Evolutionary conservation across 78 protist species (phyloP).

Genomic region (Dictyostelium discoideum): dicty_2.7 NC_007091.3:1277001-1277500

Average conservation of each 20-base stretch:
- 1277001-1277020: not conserved
- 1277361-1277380: not conserved
- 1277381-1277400: not conserved
- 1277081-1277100: not conserved
- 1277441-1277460: not conserved
- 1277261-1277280: not conserved
- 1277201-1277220: no score
- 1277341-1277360: not conserved
- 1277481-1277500: not conserved
- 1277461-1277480: not conserved
- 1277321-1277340: not conserved
- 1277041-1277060: not conserved
- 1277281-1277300: not conserved
- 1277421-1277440: not conserved
- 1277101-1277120: not conserved
- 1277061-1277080: no score
- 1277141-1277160: not conserved
- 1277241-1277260: no score
- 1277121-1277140: not conserved
- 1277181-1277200: not conserved
- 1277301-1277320: not conserved
- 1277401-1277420: not conserved
- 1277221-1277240: no score
- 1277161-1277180: not conserved
- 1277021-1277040: not conserved